Evolutionary conservation across 176 grass and related monocot genomes (phyloP), one percentile per base, ranked within the genome.

Genomic region (Thinopyrum elongatum): DNA sequence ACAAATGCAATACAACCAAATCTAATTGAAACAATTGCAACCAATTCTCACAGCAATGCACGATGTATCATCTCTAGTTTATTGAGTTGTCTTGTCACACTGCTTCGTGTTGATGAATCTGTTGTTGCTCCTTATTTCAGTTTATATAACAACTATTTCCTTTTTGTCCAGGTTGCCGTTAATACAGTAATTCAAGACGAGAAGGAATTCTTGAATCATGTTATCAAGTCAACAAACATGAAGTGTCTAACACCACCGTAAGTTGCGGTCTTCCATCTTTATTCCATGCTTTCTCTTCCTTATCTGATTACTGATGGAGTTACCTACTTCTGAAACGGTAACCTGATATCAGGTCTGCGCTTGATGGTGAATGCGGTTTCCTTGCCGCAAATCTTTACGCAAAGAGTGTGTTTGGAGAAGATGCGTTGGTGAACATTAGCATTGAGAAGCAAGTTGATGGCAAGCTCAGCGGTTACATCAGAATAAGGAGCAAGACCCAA

Each of bases 161-260:
- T 6, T 78, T 74, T 74, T 74, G 31, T 79, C 16, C 74, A 96
- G 94, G 94, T 96, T 55, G 94, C 94, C 11, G 85, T 96, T 65
- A 96, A 91, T 68, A 96, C 94, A 38, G 78, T 90, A 38, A 92
- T 96, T 90, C 89, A 96, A 89, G 85, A 90, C 35, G 91, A 96
- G 62, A 94, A 93, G 74, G 94, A 93, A 58, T 96, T 96, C 64
- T 96, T 96, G 81, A 78, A 96, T 53, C 94, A 96, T 84, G 93
- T 96, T 49, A 93, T 96, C 77, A 96, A 92, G 88, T 93, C 94
- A 74, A 96, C 94, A 87, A 96, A 96, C 68, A 96, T 96, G 94
- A 96, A 92, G 64, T 96, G 94, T 77, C 82, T 96, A 27, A 94
- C 94, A 71, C 94, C 94, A 62, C 94, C 79, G 91, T 96, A 92